phyloP scores from a whole-genome alignment of 331 rosid species.

The Arachis monticola region DNA sequence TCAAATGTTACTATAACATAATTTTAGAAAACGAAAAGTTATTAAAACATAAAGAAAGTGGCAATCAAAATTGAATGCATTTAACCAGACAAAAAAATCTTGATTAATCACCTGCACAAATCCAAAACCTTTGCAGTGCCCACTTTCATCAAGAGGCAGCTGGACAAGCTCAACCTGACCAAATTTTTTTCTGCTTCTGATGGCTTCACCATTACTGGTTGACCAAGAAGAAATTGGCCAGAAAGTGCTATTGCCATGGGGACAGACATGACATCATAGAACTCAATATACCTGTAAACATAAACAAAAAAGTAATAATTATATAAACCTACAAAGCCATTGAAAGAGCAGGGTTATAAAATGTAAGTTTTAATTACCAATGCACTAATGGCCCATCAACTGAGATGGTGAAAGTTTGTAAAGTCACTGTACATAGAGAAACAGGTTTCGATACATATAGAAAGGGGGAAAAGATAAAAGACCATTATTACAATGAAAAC shows the following conservation, averaged over 20 bases:
- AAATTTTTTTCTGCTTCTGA: conserved; percentile 99
- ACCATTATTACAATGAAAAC: background rate
- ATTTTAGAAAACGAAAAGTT: no score
- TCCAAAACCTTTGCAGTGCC: conserved; percentile 94
- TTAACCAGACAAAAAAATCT: conserved; percentile 25
- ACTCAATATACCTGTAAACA: conserved; percentile 81
- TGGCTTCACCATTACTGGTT: conserved; percentile 99
- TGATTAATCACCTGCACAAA: conserved; percentile 77
- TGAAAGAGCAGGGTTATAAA: conserved; percentile 8
- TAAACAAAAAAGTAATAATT: conserved; percentile 13
- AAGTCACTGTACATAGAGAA: conserved; percentile 3
- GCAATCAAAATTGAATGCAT: background rate
- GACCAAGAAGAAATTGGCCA: conserved; percentile 88
- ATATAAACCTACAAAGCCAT: conserved; percentile 29
- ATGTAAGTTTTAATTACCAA: conserved; percentile 2
- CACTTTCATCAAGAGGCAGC: conserved; percentile 88
- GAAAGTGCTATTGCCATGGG: conserved; percentile 99
- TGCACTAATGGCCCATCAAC: background rate
- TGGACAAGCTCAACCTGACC: conserved; percentile 95
- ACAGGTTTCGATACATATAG: background rate
- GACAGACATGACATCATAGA: conserved; percentile 94
- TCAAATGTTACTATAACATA: background rate
- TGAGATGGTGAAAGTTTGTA: conserved; percentile 9
- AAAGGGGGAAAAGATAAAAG: background rate
- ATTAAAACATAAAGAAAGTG: background rate